Base-by-base conservation (phyloP, 129 eudicot species). In the Centaurea solstitialis region DNA sequence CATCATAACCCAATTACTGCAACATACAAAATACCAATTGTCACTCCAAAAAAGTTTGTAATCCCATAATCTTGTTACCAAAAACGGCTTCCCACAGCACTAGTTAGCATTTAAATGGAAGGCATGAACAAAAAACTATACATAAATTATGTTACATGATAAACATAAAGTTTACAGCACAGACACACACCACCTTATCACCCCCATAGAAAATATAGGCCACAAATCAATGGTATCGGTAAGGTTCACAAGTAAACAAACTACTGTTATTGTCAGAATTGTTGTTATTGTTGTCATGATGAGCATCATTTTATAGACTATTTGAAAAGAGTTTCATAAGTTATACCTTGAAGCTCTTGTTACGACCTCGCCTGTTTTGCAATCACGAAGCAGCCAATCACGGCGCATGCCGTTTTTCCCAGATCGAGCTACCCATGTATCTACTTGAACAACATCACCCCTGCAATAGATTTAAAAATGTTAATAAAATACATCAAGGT, bases 371-470 rank as follows among this genome's bases (percentile, higher is more conserved):
- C 99, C 98, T 4, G 99, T 93, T 38, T 76, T 88, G 84, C 79
- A 80, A 80, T 96, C 98, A 40, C 97, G 94, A 50, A 96, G 79
- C 76, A 96, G 84, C 99, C 99, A 96, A 81, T 93, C 98, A 68
- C 99, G 91, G 1, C 99, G 97, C 93, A 91, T 91, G 18, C 98
- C 97, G 62, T 93, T 93, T 82, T 93, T 96, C n/a, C 98, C 99
- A 15, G 94, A 93, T 73, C 86, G 88, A 57, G 95, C 91, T 71
- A 91, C 92, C 99, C 99, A 96, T 13, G 99, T 96, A 85, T 91
- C 97, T 33, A 96, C 98, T 87, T 96, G 97, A 82, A 93, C 97
- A 76, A 89, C 97, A 88, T 93, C 99, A 39, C 99, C 98, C 99
- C 99, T 96, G 82, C 47, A 89, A 82, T 18, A 79, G 23, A 62